Evolutionary conservation across 208 protist species (phyloP).

Genomic region (Phytomonas sp.): DNA sequence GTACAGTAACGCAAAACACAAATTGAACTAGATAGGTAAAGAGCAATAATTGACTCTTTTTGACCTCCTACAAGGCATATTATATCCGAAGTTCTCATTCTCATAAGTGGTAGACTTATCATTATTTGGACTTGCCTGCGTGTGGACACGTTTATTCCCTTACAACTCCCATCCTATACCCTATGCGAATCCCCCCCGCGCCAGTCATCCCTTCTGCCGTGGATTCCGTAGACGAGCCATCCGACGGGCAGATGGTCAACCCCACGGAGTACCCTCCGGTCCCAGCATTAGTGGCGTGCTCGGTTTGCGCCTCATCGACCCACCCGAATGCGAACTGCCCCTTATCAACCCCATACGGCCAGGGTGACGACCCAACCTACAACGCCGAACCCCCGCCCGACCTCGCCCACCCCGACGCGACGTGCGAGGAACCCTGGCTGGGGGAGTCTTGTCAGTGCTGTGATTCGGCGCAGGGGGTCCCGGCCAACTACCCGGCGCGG

Average conservation of each 20-base stretch:
- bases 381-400: slow-evolving; percentile 35
- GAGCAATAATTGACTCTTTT: neutral
- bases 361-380: neutral
- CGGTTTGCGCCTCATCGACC: neutral
- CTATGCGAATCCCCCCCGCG: neutral
- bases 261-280: neutral
- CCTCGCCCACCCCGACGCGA: slow-evolving; percentile 9
- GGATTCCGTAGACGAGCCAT: neutral
- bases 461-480: slow-evolving; percentile 67
- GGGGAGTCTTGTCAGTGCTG: slow-evolving; percentile 43
- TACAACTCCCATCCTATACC: neutral
- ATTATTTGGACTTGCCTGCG: neutral
- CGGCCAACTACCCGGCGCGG: slow-evolving; percentile 55
- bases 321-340: neutral
- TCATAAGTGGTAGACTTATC: neutral
- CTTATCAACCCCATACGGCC: neutral
- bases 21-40: slow-evolving; percentile 1
- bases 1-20: neutral
- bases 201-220: neutral
- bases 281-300: neutral
- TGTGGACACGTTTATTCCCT: neutral
- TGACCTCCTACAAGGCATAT: neutral
- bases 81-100: neutral
- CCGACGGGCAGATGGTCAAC: neutral
- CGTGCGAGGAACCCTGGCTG: slow-evolving; percentile 17